Conservation (phyloP, 495 filamentous ascomycete genomes). For the Neurospora sp. region DNA sequence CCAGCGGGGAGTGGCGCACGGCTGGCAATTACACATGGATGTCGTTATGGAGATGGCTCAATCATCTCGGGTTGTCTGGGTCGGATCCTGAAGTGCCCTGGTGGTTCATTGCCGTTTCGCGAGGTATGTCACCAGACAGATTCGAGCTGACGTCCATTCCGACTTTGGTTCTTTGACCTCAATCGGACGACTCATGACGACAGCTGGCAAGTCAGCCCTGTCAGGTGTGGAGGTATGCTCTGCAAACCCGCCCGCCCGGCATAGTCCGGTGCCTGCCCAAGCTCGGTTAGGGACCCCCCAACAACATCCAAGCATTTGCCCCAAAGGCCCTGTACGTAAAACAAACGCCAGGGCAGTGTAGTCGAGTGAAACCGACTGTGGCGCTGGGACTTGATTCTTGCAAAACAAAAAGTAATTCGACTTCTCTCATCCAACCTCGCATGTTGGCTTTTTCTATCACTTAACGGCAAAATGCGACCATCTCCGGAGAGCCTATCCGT, state of each 20-base stretch:
- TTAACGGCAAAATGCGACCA: constrained; percentile 20
- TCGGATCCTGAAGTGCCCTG: neutral
- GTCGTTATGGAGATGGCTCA: neutral
- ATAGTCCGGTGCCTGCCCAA: neutral
- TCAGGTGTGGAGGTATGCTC: neutral
- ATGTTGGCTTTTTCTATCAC: neutral
- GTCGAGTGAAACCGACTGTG: neutral
- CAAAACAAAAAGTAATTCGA: neutral
- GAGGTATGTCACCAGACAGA: neutral
- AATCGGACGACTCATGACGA: neutral
- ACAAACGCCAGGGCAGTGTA: neutral
- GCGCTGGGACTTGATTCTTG: neutral
- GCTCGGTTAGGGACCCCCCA: neutral
- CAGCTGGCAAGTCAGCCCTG: neutral
- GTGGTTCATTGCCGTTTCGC: neutral
- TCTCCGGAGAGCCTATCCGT: constrained; percentile 1
- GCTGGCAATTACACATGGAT: neutral
- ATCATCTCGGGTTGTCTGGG: neutral
- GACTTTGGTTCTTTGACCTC: neutral
- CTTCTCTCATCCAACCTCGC: neutral
- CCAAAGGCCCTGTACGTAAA: neutral
- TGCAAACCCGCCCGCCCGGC: neutral
- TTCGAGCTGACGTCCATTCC: neutral
- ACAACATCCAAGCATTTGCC: neutral
- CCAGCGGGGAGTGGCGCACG: neutral